Conservation (phyloP, 2,329 filamentous ascomycete genomes). For the Didymella pinodella region DNA sequence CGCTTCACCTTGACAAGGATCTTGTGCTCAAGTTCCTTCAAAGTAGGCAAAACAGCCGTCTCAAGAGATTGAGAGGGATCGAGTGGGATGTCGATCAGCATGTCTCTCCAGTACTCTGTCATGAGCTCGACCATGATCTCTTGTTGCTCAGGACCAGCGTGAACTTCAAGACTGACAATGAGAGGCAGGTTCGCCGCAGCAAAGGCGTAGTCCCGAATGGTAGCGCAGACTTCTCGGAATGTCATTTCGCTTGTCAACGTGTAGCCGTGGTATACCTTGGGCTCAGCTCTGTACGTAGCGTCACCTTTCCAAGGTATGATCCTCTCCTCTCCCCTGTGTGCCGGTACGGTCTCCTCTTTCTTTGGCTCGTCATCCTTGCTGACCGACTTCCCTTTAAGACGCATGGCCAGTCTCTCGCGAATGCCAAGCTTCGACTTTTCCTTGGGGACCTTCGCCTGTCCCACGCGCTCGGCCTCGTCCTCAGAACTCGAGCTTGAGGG, state of each 20-base stretch:
- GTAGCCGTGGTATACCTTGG: constrained; percentile 82
- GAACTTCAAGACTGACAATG: constrained; percentile 92
- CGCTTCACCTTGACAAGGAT: constrained; percentile 69
- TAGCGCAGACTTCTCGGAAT: constrained; percentile 85
- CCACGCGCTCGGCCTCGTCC: constrained; percentile 35
- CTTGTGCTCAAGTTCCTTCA: constrained; percentile 75
- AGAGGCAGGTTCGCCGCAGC: constrained; percentile 76
- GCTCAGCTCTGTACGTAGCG: constrained; percentile 62
- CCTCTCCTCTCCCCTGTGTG: constrained; percentile 25
- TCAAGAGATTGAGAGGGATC: constrained; percentile 51
- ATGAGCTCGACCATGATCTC: constrained; percentile 94
- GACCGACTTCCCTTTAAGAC: constrained; percentile 42
- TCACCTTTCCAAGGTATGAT: constrained; percentile 45
- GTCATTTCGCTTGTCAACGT: constrained; percentile 86
- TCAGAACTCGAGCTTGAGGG: constrained; percentile 53
- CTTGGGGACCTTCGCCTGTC: constrained; percentile 32
- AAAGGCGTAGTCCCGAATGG: constrained; percentile 82
- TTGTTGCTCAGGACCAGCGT: constrained; percentile 83
- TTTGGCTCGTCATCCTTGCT: constrained; percentile 32
- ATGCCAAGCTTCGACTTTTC: constrained; percentile 41
- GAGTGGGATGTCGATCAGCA: constrained; percentile 70
- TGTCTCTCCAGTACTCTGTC: constrained; percentile 81
- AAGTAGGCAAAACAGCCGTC: constrained; percentile 68
- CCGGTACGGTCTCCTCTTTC: constrained; percentile 7
- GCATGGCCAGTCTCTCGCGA: constrained; percentile 47